Evolutionary conservation across 495 filamentous ascomycete genomes (phyloP), one percentile per base, ranked within the genome.

Genomic region (Aspergillus conjunctus): DNA sequence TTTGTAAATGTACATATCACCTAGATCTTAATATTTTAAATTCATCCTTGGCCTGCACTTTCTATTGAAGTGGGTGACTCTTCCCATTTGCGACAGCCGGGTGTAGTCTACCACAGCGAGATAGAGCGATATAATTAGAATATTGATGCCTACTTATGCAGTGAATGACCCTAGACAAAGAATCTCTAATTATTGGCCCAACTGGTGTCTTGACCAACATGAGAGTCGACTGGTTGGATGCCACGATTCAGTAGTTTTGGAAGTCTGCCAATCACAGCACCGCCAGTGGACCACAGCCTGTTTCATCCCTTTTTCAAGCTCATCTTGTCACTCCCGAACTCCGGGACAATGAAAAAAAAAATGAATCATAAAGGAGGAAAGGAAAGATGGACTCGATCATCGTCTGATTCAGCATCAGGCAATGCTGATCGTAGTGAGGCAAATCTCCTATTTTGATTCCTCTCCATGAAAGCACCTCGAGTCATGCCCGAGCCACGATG

Each of bases 261-360:
- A 30, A 30, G 22, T 12, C 53, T 41, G 52, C 58, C 58, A 60
- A 60, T 60, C 51, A 60, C 18, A 60, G n/a, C 12, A 2, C 9
- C 14, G 17, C 1, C 26, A 30, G 51, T 60, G 58, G 51, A 48
- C 51, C 51, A 12, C 20, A 18, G 33, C 8, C 18, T 37, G 58
- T 60, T 54, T 60, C 51, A 54, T 60, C 58, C 58, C 58, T 51
- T 60, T 60, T 60, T 54, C 46, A 48, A 48, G 44, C 44, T 17
- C 33, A 9, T 14, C 45, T 20, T 49, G 37, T 41, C 31, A 43
- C 49, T 34, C 41, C 20, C 34, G 11, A 51, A 32, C 15, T 44
- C 21, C 22, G 21, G 20, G 17, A 4, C 15, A 15, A 15, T 2
- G 10, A 50, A 50, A 17, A 51, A 41, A n/a, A 8, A 32, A 10